Evolutionary conservation across 352 stramenopile species (phyloP).

Genomic region (Pythium volutum): DNA sequence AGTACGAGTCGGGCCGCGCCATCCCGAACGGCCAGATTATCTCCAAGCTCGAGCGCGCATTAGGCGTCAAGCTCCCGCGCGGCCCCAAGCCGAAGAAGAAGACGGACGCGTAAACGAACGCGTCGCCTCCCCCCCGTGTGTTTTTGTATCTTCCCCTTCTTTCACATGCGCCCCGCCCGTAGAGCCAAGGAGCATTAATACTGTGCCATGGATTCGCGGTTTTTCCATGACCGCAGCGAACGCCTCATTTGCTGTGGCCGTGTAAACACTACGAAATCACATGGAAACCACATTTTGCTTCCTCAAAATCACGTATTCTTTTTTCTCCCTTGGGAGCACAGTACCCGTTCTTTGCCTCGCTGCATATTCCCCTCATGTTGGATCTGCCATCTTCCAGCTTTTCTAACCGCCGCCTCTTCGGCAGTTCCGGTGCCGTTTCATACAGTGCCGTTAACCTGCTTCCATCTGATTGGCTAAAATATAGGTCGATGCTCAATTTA

Average conservation of each 20-base stretch:
- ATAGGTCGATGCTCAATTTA: neutral
- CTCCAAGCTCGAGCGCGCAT: slow-evolving; percentile 93
- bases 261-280: too few relatives aligned
- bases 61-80: slow-evolving; percentile 88
- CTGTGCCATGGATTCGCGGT: too few relatives aligned
- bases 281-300: too few relatives aligned
- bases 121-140: neutral
- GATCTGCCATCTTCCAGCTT: too few relatives aligned
- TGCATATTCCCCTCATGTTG: too few relatives aligned
- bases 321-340: too few relatives aligned
- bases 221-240: too few relatives aligned
- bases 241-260: too few relatives aligned
- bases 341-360: too few relatives aligned
- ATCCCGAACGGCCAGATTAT: slow-evolving; percentile 98
- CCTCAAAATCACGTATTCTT: too few relatives aligned
- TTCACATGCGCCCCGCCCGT: too few relatives aligned
- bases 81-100: slow-evolving; percentile 67
- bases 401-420: neutral
- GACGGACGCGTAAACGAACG: slow-evolving; percentile 10
- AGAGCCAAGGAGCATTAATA: too few relatives aligned
- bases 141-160: slow-evolving; percentile 1
- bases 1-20: slow-evolving; percentile 97
- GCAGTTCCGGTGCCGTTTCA: neutral
- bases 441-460: neutral
- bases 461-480: neutral